Percentiles rank a stretch among this genome's conserved stretches.
Evolutionary conservation across 306 rosid species (phyloP).

Genomic region (Cicer arietinum): DNA sequence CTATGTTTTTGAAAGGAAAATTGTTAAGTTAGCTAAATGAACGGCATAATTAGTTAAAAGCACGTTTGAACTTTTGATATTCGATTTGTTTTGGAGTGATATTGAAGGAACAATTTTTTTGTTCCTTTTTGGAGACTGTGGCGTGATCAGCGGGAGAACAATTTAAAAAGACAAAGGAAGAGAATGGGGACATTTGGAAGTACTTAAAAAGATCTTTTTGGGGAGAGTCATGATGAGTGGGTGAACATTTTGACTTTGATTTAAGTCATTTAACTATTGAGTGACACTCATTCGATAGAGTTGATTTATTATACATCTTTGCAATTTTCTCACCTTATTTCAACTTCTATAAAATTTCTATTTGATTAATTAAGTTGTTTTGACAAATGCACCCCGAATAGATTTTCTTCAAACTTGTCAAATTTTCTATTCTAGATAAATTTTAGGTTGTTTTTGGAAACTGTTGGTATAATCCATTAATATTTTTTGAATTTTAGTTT

Average conservation of each 20-base stretch:
- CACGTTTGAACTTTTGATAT: constrained; percentile 24
- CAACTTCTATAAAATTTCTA: background rate
- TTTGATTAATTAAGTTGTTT: background rate
- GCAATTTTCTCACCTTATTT: background rate
- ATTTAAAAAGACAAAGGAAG: constrained; percentile 35
- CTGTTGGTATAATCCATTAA: too few relatives aligned
- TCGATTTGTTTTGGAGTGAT: constrained; percentile 37
- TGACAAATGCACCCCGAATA: background rate
- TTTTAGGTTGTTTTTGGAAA: too few relatives aligned
- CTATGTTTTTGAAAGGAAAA: constrained; percentile 27
- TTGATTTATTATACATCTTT: background rate
- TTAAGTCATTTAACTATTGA: background rate
- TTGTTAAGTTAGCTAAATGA: constrained; percentile 22
- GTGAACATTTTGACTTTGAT: constrained; percentile 31
- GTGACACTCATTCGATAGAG: background rate
- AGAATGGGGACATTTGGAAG: constrained; percentile 12
- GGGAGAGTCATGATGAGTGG: background rate
- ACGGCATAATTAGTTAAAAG: constrained; percentile 38
- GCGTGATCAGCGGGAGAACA: constrained; percentile 51
- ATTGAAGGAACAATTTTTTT: constrained; percentile 40
- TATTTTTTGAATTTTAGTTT: too few relatives aligned
- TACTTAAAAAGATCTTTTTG: constrained; percentile 34
- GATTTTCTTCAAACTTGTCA: too few relatives aligned
- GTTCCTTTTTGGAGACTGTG: constrained; percentile 3
- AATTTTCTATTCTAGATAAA: too few relatives aligned